These are phyloP conservation scores for Raffaelea ambrosiae DNA, from an alignment of 2,329 filamentous ascomycete species.

Conservation along the genomic window DNA sequence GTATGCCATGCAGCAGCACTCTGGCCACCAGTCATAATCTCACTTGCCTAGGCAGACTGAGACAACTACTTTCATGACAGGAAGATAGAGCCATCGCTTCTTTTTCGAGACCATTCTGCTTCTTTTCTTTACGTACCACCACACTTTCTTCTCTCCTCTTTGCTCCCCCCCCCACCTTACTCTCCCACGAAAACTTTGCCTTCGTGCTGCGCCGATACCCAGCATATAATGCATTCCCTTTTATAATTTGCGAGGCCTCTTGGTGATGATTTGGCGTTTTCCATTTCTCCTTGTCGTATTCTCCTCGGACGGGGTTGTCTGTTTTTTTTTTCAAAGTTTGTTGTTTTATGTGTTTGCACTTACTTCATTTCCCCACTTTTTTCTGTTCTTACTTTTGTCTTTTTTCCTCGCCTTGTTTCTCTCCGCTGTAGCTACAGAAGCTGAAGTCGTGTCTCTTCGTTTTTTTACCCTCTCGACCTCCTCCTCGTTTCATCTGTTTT, in stretches of 20 bases:
- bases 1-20: conserved; percentile 76
- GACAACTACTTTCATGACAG: background rate
- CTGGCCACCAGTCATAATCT: conserved; percentile 65
- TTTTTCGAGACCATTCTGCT: background rate
- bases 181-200: conserved; percentile 7
- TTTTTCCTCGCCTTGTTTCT: background rate
- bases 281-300: background rate
- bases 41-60: background rate
- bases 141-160: background rate
- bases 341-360: background rate
- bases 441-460: background rate
- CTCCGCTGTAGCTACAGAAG: background rate
- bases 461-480: background rate
- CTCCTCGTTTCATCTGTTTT: background rate
- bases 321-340: conserved; percentile 1
- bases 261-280: conserved; percentile 9
- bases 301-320: background rate
- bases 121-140: background rate
- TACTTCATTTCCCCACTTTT: too few species aligned
- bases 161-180: background rate
- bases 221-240: conserved; percentile 43
- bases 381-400: background rate
- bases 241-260: conserved; percentile 9
- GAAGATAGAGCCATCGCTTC: too few species aligned
- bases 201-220: conserved; percentile 43